Base-by-base conservation (phyloP, 805 yeast genomes). In the Suhomyces faveliae region DNA sequence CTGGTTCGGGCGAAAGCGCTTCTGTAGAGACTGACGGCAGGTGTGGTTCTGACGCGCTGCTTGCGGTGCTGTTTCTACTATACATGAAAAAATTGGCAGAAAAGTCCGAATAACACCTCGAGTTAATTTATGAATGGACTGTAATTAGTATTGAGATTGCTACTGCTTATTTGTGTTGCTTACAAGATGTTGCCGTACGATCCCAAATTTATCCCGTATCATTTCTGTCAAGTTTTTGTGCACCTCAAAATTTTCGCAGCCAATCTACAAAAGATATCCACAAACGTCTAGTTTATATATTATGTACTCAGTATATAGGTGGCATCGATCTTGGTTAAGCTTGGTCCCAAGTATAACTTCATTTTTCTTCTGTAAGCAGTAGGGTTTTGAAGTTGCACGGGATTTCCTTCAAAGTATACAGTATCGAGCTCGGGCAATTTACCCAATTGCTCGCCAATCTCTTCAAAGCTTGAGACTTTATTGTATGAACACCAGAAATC, bases 401-500 rank as follows among this genome's bases (percentile, higher is more conserved):
- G 98, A 61, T 92, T 92, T 7, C 94, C 92, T 67, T 94, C 99
- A 53, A 94, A 82, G 62, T 94, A 94, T 4, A 94, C 96, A 0
- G 96, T 89, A 44, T 89, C 96, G 45, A 94, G 71, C 5, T 78
- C 71, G 1, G 81, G 78, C 44, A 89, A 70, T 35, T 71, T 70
- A 11, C 83, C 81, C 50, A 94, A 74, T 61, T 89, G 84, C 17
- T 76, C 64, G 44, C 81, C 83, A 40, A 94, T 69, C 44, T 89
- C 84, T 27, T 83, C 81, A 65, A 87, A 91, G 35, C 80, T 73
- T 27, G 80, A 77, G 19, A 94, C 64, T 57, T 79, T 66, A 65
- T 92, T 94, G 59, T 81, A 80, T 0, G 96, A 87, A 21, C 95
- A 89, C 99, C 99, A 94, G 46, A 94, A 72, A 66, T 94, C 99